These are phyloP conservation scores for Mitragyna speciosa DNA, from an alignment of 257 asterid species.

Conservation along the genomic window DNA sequence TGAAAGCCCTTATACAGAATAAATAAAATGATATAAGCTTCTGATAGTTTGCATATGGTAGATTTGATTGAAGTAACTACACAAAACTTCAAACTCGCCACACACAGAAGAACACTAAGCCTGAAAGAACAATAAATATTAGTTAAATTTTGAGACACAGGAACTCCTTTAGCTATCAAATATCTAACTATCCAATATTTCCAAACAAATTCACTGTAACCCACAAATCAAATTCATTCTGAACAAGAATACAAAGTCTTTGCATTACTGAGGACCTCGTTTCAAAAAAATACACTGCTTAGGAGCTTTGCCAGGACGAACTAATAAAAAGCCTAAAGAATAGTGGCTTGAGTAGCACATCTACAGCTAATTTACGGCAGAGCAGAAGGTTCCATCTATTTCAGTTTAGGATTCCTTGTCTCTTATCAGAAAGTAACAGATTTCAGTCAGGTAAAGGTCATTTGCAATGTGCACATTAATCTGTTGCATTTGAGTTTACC, in stretches of 20 bases:
- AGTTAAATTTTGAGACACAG: too few species aligned
- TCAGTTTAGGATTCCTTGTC: too few species aligned
- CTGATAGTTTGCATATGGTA: not conserved
- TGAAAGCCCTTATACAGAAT: not conserved
- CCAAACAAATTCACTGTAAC: not conserved
- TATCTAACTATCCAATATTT: not conserved
- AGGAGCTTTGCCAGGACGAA: too few species aligned
- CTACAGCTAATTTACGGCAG: too few species aligned
- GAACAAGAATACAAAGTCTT: too few species aligned
- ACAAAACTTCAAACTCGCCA: not conserved
- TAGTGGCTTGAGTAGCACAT: too few species aligned
- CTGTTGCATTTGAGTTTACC: constrained; percentile 37
- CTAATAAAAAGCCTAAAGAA: too few species aligned
- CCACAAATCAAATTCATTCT: not conserved
- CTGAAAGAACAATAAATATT: not conserved
- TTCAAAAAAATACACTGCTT: too few species aligned
- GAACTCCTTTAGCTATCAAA: not conserved
- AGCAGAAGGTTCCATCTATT: too few species aligned
- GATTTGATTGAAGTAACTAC: not conserved
- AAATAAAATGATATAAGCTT: not conserved
- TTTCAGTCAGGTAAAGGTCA: not conserved
- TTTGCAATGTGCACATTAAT: not conserved
- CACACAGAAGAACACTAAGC: not conserved
- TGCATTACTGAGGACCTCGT: too few species aligned
- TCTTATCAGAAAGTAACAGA: not conserved